These are phyloP conservation scores for Conticribra guillardii DNA, from an alignment of 108 stramenopile genomes.

Conservation along the genomic window DNA sequence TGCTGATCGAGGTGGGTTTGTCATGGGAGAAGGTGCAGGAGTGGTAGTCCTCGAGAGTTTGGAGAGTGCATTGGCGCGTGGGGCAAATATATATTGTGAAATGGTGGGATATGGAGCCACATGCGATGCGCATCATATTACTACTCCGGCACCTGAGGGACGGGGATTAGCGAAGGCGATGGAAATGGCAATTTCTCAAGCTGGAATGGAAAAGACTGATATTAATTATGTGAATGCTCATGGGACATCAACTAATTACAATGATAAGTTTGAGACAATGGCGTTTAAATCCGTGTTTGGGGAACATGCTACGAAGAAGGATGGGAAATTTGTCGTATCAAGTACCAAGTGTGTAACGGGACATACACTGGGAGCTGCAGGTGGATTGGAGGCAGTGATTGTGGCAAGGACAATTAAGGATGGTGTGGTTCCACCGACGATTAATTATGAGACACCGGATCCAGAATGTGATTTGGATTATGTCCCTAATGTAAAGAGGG, in stretches of 20 bases:
- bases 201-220: constrained; percentile 80
- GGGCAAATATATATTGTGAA: constrained; percentile 94
- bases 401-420: constrained; percentile 81
- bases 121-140: constrained; percentile 98
- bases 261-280: constrained; percentile 98
- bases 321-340: constrained; percentile 83
- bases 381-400: constrained; percentile 95
- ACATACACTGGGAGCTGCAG: constrained; percentile 97
- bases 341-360: constrained; percentile 96
- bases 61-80: constrained; percentile 91
- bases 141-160: constrained; percentile 95
- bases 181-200: constrained; percentile 84
- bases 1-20: constrained; percentile 92
- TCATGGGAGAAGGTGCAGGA: constrained; percentile 99
- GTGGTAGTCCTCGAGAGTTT: constrained; percentile 92
- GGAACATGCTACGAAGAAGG: constrained; percentile 82
- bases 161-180: constrained; percentile 92
- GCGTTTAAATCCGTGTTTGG: constrained; percentile 93
- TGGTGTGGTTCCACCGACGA: constrained; percentile 92
- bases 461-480: constrained; percentile 97
- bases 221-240: constrained; percentile 96
- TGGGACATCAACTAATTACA: constrained; percentile 96
- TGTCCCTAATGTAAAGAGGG: constrained; percentile 90
- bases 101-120: constrained; percentile 94
- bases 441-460: constrained; percentile 95